Evolutionary conservation across 2,329 filamentous ascomycete species (phyloP), one percentile per base, ranked within the genome.

Genomic region (Paracorniculantispora psalliotae): DNA sequence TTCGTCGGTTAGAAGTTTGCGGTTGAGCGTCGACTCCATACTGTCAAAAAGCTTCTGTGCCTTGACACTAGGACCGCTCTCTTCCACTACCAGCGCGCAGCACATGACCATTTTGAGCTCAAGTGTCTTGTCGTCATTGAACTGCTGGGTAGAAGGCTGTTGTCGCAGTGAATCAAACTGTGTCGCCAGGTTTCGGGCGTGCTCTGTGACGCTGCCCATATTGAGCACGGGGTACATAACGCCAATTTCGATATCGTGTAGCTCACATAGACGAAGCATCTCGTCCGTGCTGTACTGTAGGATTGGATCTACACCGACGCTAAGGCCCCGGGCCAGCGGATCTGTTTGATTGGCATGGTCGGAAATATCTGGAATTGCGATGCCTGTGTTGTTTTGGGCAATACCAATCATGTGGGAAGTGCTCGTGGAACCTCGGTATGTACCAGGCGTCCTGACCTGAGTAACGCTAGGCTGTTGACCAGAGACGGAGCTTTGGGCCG

Each of bases 141-240:
- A 69, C 33, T 71, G 64, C 46, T 73, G 70, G 8, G 67, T 64
- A 0, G 73, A 65, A 9, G 66, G 69, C 54, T 74, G 72, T 6
- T 66, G 66, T 46, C 73, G 73, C 5, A 74, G 66, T 0, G 74
- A 69, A 64, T 92, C 89, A 68, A 94, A 85, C 70, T 90, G 94
- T 0, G 83, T 79, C 59, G 87, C 87, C 1, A 96, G 76, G 61
- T 81, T 80, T 62, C 83, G 86, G 7, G 87, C 86, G 69, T 96
- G 89, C 6, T 79, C 77, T 39, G 90, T 85, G 41, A 96, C 77
- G 44, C 81, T 80, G 44, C 89, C 83, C 37, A 96, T 88, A 64
- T 90, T 83, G 49, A 96, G 72, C 4, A 96, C 83, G 0, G 93
- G 93, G 70, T 96, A 96, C 91, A 96, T 96, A 67, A 93, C 83